These are phyloP conservation scores for Trifolium pratense DNA, from an alignment of 306 rosid genomes.

Conservation along the genomic window DNA sequence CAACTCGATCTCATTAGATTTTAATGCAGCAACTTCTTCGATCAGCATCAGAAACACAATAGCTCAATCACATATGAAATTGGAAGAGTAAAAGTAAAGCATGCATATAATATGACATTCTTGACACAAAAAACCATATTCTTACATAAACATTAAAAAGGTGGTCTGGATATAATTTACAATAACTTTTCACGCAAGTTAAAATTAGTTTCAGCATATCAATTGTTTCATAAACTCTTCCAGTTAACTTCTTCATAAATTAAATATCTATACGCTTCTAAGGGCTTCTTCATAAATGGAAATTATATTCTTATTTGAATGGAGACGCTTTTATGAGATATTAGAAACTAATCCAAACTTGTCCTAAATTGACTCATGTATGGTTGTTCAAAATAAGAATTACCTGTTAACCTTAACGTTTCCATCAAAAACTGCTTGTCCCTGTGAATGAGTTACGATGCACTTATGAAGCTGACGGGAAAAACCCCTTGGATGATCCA, in stretches of 20 bases:
- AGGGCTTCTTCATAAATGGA: neutral
- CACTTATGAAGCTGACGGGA: constrained; percentile 95
- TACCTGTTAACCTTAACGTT: constrained; percentile 92
- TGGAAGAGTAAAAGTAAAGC: constrained; percentile 5
- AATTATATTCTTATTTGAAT: neutral
- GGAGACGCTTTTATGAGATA: neutral
- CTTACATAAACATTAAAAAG: neutral
- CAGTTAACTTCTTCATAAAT: neutral
- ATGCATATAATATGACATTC: neutral
- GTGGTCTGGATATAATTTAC: neutral
- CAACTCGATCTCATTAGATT: neutral
- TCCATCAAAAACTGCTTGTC: constrained; percentile 95
- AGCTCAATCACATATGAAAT: constrained; percentile 18
- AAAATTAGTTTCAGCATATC: neutral
- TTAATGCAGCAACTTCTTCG: constrained; percentile 10
- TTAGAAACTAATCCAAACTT: neutral
- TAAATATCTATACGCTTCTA: neutral
- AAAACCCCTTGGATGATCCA: constrained; percentile 91
- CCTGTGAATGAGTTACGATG: constrained; percentile 82
- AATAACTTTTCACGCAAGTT: neutral
- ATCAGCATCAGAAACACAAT: neutral
- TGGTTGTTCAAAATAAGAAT: constrained; percentile 16
- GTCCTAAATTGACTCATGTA: neutral
- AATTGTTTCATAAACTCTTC: neutral
- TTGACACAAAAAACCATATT: neutral